Conservation (phyloP, 306 rosid genomes). For the Cucurbita argyrosperma region DNA sequence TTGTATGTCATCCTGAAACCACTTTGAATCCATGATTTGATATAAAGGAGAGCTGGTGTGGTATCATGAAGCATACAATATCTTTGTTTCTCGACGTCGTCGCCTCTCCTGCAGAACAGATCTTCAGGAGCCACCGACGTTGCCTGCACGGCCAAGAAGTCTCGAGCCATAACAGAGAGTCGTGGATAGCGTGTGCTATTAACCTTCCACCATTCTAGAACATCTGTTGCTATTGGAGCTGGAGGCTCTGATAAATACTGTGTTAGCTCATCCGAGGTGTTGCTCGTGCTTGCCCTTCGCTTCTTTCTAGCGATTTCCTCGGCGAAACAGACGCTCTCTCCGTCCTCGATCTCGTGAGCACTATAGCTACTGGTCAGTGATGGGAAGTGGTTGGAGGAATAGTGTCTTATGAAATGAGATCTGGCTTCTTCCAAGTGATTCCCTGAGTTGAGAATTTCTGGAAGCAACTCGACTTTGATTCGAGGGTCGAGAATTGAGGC, state of each 20-base stretch:
- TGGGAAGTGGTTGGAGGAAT: constrained; percentile 55
- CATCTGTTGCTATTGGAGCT: constrained; percentile 80
- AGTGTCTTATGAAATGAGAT: constrained; percentile 62
- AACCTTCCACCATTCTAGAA: constrained; percentile 94
- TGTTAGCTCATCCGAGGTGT: constrained; percentile 80
- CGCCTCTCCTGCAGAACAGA: constrained; percentile 69
- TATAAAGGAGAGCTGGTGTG: constrained; percentile 61
- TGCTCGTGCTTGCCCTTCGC: constrained; percentile 57
- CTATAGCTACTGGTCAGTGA: constrained; percentile 48
- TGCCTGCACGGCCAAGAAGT: constrained; percentile 82
- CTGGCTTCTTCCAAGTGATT: constrained; percentile 73
- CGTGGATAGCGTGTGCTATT: constrained; percentile 75
- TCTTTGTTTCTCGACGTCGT: constrained; percentile 63
- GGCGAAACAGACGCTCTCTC: constrained; percentile 70
- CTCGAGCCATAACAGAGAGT: constrained; percentile 86
- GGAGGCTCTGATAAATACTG: constrained; percentile 84
- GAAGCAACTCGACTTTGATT: constrained; percentile 82
- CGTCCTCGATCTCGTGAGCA: constrained; percentile 62
- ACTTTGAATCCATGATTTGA: constrained; percentile 74
- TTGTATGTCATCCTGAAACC: constrained; percentile 68
- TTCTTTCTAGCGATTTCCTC: constrained; percentile 96
- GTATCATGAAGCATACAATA: constrained; percentile 56
- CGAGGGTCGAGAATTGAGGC: constrained; percentile 91
- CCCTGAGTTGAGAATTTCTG: constrained; percentile 61
- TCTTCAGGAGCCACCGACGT: constrained; percentile 80